phyloP scores from a whole-genome alignment of 1,284 basidiomycete genomes.

The Cerioporus squamosus region DNA sequence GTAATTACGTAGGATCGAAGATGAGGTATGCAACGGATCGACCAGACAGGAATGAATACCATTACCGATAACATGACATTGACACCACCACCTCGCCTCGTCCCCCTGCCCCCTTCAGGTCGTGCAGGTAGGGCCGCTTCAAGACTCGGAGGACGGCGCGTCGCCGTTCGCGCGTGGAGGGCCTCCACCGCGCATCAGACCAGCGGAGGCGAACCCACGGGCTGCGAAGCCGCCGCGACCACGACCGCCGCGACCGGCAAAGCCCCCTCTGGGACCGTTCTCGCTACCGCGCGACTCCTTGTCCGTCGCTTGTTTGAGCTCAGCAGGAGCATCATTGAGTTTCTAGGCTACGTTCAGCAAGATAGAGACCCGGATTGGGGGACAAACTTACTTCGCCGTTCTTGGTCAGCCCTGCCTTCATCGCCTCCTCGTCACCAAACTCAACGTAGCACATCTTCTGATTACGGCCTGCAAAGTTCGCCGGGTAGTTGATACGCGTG shows the following conservation, averaged over 20 bases:
- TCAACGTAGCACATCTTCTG: slow-evolving; percentile 81
- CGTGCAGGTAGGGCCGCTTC: neutral
- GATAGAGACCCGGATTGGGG: neutral
- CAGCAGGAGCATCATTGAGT: slow-evolving; percentile 64
- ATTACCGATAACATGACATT: slow-evolving; percentile 6
- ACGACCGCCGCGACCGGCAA: slow-evolving; percentile 56
- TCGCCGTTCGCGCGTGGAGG: slow-evolving; percentile 38
- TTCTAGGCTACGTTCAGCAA: slow-evolving; percentile 48
- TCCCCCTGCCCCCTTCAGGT: neutral
- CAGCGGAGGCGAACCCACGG: slow-evolving; percentile 70
- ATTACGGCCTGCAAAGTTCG: slow-evolving; percentile 49
- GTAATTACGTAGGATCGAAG: slow-evolving; percentile 14
- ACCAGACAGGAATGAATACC: neutral
- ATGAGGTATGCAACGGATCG: slow-evolving; percentile 7
- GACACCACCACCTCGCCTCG: neutral
- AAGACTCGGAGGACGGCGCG: slow-evolving; percentile 25
- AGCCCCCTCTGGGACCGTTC: slow-evolving; percentile 43
- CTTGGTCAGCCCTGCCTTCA: slow-evolving; percentile 77
- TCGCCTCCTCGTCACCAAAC: slow-evolving; percentile 82
- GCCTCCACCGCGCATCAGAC: slow-evolving; percentile 53
- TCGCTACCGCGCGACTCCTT: slow-evolving; percentile 54
- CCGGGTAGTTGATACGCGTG: slow-evolving; percentile 70
- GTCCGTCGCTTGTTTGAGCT: slow-evolving; percentile 72
- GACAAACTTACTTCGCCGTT: slow-evolving; percentile 65
- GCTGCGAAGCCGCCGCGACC: slow-evolving; percentile 59